Conservation (phyloP, 2,329 filamentous ascomycete genomes). For the Ascocoryne sarcoides region DNA sequence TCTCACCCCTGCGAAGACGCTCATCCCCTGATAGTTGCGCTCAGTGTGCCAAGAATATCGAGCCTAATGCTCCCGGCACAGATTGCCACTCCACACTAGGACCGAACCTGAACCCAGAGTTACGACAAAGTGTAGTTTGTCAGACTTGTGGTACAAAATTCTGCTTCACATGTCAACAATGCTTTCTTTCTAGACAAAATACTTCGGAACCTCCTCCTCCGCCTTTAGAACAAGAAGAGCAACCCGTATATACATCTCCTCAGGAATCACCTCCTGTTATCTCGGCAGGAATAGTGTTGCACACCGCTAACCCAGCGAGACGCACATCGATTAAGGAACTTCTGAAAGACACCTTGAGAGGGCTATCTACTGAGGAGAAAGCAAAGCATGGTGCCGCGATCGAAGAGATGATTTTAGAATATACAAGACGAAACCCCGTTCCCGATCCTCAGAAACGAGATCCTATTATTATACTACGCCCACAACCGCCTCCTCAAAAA, state of each 20-base stretch:
- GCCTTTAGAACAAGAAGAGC: background rate
- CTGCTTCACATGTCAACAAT: background rate
- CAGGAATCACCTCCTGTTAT: background rate
- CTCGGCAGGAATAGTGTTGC: background rate
- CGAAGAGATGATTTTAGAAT: background rate
- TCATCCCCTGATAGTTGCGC: background rate
- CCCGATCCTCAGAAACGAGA: conserved; percentile 5
- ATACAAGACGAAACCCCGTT: background rate
- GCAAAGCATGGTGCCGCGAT: background rate
- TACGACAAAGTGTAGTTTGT: background rate
- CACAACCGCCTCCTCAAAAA: background rate
- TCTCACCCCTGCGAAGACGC: background rate
- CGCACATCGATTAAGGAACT: background rate
- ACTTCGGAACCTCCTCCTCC: background rate
- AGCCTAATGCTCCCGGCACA: background rate
- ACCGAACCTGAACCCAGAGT: too few relatives aligned
- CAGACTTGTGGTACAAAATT: background rate
- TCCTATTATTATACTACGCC: background rate
- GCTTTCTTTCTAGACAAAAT: background rate
- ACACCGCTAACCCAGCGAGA: background rate
- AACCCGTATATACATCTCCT: background rate
- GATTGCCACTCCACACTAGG: background rate
- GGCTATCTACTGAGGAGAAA: background rate
- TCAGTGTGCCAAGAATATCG: background rate
- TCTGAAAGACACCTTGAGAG: background rate